Percentiles rank a stretch among this genome's conserved stretches.
These are phyloP conservation scores for Pleurotus cornucopiae DNA, from an alignment of 768 basidiomycete genomes.

Conservation along the genomic window DNA sequence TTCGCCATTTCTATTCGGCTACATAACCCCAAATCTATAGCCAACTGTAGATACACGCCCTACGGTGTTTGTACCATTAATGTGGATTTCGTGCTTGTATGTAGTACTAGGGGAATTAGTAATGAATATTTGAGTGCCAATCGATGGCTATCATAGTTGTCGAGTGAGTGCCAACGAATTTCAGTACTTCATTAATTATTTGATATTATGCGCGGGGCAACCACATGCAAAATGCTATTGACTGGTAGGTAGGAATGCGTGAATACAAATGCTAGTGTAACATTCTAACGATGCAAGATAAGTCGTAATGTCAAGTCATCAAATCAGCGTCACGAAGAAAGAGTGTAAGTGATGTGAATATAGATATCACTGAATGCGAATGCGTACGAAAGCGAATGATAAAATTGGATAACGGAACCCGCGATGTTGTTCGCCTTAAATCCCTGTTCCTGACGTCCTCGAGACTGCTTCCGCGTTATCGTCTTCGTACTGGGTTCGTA, in stretches of 20 bases:
- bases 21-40: no score
- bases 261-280: conserved; percentile 9
- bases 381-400: conserved; percentile 1
- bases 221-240: conserved; percentile 6
- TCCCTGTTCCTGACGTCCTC: conserved; percentile 9
- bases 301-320: background rate
- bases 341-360: conserved; percentile 8
- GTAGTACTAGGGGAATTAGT: no score
- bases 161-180: no score
- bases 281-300: conserved; percentile 9
- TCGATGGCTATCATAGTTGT: no score
- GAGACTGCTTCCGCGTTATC: conserved; percentile 20
- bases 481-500: conserved; percentile 41
- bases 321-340: conserved; percentile 8
- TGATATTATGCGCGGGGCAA: background rate
- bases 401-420: background rate
- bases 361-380: conserved; percentile 4
- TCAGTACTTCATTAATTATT: no score
- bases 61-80: no score
- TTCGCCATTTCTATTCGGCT: no score
- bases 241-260: background rate
- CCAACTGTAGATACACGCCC: no score
- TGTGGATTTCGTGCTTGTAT: no score
- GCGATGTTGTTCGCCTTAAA: conserved; percentile 1
- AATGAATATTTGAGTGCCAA: no score